phyloP scores from a whole-genome alignment of 805 yeast species.

The Teunomyces barrocoloradensis region DNA sequence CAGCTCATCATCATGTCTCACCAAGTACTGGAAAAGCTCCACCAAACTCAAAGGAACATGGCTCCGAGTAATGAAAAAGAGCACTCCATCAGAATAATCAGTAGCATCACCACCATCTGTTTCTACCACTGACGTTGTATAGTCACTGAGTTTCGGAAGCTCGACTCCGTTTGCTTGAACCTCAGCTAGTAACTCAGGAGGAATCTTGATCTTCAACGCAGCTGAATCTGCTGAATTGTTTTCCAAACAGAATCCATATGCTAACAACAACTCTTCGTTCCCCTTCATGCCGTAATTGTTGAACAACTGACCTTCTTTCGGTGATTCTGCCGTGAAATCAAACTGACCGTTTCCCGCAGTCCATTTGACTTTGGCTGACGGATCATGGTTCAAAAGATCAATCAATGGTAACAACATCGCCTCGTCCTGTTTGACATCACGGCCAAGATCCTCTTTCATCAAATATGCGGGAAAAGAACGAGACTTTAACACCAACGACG shows the following conservation, averaged over 20 bases:
- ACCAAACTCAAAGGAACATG: constrained; percentile 45
- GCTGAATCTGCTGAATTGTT: constrained; percentile 57
- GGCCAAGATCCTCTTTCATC: constrained; percentile 25
- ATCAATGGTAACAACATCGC: constrained; percentile 77
- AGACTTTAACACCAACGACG: constrained; percentile 64
- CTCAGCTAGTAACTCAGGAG: constrained; percentile 26
- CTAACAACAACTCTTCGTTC: constrained; percentile 76
- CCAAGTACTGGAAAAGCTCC: constrained; percentile 53
- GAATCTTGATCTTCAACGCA: constrained; percentile 59
- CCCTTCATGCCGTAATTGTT: constrained; percentile 89
- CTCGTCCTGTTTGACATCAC: constrained; percentile 33
- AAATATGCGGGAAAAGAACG: constrained; percentile 78
- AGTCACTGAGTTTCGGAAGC: constrained; percentile 35
- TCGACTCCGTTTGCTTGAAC: constrained; percentile 36
- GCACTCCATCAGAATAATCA: constrained; percentile 28
- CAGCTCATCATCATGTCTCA: constrained; percentile 24
- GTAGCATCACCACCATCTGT: constrained; percentile 5
- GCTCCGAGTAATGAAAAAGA: constrained; percentile 38
- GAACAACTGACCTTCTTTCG: constrained; percentile 61
- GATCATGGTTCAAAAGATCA: constrained; percentile 75
- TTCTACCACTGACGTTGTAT: constrained; percentile 35
- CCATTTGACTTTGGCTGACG: constrained; percentile 67
- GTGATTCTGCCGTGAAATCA: constrained; percentile 40
- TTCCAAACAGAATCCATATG: constrained; percentile 73
- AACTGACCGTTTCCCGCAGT: constrained; percentile 23